Conservation (phyloP, 2,329 filamentous ascomycete species). For the Neoarthrinium moseri region DNA sequence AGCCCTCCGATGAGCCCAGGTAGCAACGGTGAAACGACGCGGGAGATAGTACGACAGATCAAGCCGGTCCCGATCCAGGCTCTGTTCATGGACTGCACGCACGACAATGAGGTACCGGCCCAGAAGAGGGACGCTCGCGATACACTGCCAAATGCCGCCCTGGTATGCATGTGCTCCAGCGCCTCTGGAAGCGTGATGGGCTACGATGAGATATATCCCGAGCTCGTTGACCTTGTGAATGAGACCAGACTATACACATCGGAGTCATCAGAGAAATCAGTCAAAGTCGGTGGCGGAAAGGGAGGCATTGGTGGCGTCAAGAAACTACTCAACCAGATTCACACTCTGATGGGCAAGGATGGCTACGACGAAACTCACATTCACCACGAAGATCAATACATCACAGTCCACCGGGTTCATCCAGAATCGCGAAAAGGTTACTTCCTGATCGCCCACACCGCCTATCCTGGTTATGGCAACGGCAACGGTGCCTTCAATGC, state of each 20-base stretch:
- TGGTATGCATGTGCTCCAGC: slow-evolving; percentile 94
- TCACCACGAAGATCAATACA: slow-evolving; percentile 93
- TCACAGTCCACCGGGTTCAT: slow-evolving; percentile 94
- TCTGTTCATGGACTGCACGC: slow-evolving; percentile 98
- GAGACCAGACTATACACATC: slow-evolving; percentile 85
- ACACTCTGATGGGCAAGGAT: slow-evolving; percentile 92
- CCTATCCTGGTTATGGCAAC: slow-evolving; percentile 86
- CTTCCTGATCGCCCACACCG: slow-evolving; percentile 93
- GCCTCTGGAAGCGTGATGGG: slow-evolving; percentile 96
- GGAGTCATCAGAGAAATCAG: slow-evolving; percentile 61
- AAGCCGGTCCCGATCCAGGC: slow-evolving; percentile 88
- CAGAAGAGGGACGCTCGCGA: slow-evolving; percentile 94
- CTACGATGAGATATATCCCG: slow-evolving; percentile 94
- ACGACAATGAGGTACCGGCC: slow-evolving; percentile 94
- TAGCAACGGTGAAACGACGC: slow-evolving; percentile 34
- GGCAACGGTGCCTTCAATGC: slow-evolving; percentile 79
- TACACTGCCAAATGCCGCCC: slow-evolving; percentile 87
- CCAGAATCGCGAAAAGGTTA: slow-evolving; percentile 90
- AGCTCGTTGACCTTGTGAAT: slow-evolving; percentile 87
- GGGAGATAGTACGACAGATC: slow-evolving; percentile 75
- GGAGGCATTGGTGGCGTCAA: slow-evolving; percentile 88
- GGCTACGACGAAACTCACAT: slow-evolving; percentile 95
- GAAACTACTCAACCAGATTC: slow-evolving; percentile 91
- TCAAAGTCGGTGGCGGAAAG: slow-evolving; percentile 68
- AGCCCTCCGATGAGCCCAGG: slow-evolving; percentile 29